Conservation (phyloP, 2,329 filamentous ascomycete species). For the Monascus ruber region DNA sequence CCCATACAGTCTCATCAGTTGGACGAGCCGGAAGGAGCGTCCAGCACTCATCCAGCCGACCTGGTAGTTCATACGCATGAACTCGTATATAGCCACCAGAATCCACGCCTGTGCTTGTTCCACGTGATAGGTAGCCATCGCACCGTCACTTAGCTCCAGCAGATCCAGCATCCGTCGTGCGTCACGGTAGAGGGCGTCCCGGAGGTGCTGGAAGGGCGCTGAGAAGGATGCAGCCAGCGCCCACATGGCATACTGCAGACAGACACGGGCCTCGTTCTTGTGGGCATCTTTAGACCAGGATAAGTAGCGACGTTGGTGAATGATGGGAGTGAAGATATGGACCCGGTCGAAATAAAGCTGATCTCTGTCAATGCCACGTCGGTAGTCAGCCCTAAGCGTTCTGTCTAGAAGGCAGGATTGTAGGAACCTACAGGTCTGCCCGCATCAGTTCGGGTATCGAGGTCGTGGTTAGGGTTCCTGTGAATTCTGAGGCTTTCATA, state of each 20-base stretch:
- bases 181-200: slow-evolving; percentile 21
- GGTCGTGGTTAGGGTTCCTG: neutral
- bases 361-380: slow-evolving; percentile 4
- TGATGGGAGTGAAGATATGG: slow-evolving; percentile 10
- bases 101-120: slow-evolving; percentile 9
- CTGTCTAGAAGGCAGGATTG: neutral
- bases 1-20: slow-evolving; percentile 21
- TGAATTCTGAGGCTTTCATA: neutral
- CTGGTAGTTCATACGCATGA: slow-evolving; percentile 14
- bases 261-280: slow-evolving; percentile 2
- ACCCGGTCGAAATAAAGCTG: slow-evolving; percentile 15
- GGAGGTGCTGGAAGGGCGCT: slow-evolving; percentile 14
- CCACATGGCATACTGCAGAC: slow-evolving; percentile 14
- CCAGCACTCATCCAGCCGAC: slow-evolving; percentile 24
- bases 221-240: slow-evolving; percentile 27
- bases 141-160: neutral
- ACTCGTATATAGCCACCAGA: slow-evolving; percentile 7
- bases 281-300: slow-evolving; percentile 5
- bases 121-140: neutral
- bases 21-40: slow-evolving; percentile 22
- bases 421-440: slow-evolving; percentile 5
- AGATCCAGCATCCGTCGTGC: slow-evolving; percentile 7
- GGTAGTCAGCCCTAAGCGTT: neutral
- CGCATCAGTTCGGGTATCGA: slow-evolving; percentile 1
- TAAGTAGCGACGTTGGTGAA: slow-evolving; percentile 10